phyloP scores from a whole-genome alignment of 352 stramenopile genomes.

The Phytophthora capsici region DNA sequence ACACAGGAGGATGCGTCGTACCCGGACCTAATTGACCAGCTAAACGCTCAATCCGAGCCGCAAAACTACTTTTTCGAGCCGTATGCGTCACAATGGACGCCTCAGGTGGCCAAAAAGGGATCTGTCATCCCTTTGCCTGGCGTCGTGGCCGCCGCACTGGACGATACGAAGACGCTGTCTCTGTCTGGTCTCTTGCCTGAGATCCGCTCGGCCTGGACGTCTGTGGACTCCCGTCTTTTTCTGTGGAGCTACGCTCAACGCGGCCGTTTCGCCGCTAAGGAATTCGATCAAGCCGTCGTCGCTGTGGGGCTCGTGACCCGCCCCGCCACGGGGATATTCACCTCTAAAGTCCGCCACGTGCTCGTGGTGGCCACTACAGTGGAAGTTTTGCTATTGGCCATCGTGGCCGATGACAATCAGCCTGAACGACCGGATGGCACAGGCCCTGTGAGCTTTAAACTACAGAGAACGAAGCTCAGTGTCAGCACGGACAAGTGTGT shows the following conservation, averaged over 20 bases:
- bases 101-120: conserved; percentile 82
- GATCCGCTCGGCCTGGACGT: conserved; percentile 94
- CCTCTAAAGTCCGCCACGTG: conserved; percentile 92
- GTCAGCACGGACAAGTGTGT: conserved; percentile 95
- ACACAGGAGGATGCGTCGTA: conserved; percentile 74
- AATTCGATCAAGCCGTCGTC: conserved; percentile 93
- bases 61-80: conserved; percentile 92
- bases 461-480: conserved; percentile 89
- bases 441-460: conserved; percentile 36
- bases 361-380: conserved; percentile 96
- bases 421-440: conserved; percentile 16
- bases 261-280: conserved; percentile 87
- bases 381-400: conserved; percentile 93
- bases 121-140: conserved; percentile 67
- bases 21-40: conserved; percentile 81
- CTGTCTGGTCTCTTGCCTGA: conserved; percentile 94
- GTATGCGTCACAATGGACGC: conserved; percentile 82
- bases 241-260: conserved; percentile 94
- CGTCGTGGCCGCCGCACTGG: conserved; percentile 73
- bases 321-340: conserved; percentile 93
- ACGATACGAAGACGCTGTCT: conserved; percentile 70
- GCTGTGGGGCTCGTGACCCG: conserved; percentile 88
- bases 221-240: conserved; percentile 94
- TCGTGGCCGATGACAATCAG: conserved; percentile 71
- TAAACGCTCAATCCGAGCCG: conserved; percentile 81